Evolutionary conservation across 805 yeast genomes (phyloP).

Genomic region (Myxozyma nipponensis): DNA sequence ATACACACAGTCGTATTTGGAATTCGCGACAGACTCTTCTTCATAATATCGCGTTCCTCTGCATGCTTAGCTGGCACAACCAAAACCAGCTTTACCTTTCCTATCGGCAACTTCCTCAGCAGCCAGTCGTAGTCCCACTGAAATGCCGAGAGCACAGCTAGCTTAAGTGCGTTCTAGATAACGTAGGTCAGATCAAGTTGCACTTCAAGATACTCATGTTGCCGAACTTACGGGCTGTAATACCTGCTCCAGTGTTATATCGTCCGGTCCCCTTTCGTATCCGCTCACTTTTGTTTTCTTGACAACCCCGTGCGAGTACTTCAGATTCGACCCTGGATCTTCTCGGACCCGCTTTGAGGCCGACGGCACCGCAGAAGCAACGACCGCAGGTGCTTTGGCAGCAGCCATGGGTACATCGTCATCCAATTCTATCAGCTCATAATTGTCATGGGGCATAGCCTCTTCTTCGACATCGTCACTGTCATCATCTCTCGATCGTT

Average conservation of each 20-base stretch:
- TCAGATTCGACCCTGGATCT: constrained; percentile 6
- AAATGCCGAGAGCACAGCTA: constrained; percentile 25
- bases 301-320: constrained; percentile 21
- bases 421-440: no score
- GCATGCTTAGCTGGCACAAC: constrained; percentile 24
- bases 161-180: constrained; percentile 2
- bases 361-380: neutral
- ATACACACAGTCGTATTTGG: constrained; percentile 20
- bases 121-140: constrained; percentile 28
- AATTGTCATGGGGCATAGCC: neutral
- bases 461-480: neutral
- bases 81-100: constrained; percentile 14
- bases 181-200: neutral
- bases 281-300: constrained; percentile 24
- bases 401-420: no score
- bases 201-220: neutral
- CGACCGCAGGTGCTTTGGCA: no score
- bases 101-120: constrained; percentile 14
- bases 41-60: constrained; percentile 7
- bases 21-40: neutral
- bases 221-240: constrained; percentile 17
- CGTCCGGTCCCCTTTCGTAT: constrained; percentile 7
- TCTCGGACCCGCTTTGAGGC: constrained; percentile 6
- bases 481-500: constrained; percentile 11
- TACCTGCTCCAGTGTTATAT: constrained; percentile 25